Conservation (phyloP, 1,284 basidiomycete genomes). For the Heliocybe sulcata region DNA sequence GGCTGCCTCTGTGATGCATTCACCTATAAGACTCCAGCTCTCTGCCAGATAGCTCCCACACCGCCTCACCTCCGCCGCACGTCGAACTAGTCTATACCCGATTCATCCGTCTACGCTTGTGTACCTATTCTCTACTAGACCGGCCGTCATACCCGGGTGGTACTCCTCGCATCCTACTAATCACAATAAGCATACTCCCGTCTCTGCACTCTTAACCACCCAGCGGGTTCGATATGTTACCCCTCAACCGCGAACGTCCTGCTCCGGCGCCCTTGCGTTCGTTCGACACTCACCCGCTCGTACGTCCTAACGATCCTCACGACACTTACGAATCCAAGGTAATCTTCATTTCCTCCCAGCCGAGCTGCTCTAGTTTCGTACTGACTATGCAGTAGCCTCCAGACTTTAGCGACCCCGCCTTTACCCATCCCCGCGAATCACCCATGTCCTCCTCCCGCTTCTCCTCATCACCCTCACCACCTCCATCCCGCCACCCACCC, state of each 20-base stretch:
- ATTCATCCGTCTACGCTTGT: neutral
- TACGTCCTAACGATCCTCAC: slow-evolving; percentile 14
- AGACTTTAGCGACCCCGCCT: slow-evolving; percentile 8
- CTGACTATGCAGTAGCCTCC: slow-evolving; percentile 4
- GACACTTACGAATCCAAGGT: slow-evolving; percentile 15
- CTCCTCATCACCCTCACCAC: slow-evolving; percentile 15
- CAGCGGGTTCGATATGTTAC: slow-evolving; percentile 23
- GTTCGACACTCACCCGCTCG: slow-evolving; percentile 24
- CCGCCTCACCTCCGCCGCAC: neutral
- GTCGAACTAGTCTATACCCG: neutral
- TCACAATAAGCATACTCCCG: neutral
- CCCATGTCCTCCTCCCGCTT: slow-evolving; percentile 22
- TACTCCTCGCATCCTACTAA: neutral
- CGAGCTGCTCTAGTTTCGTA: neutral
- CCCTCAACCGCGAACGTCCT: slow-evolving; percentile 28
- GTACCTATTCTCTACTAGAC: neutral
- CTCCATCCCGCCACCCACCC: slow-evolving; percentile 14
- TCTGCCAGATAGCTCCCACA: neutral
- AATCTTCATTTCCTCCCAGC: neutral
- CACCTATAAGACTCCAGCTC: neutral
- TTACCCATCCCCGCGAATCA: slow-evolving; percentile 21
- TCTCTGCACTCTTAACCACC: slow-evolving; percentile 1
- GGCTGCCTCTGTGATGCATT: neutral
- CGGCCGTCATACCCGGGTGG: slow-evolving; percentile 5
- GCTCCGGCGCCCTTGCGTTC: slow-evolving; percentile 51